Evolutionary conservation across 805 yeast genomes (phyloP).

Genomic region (Kuraishia cidri): DNA sequence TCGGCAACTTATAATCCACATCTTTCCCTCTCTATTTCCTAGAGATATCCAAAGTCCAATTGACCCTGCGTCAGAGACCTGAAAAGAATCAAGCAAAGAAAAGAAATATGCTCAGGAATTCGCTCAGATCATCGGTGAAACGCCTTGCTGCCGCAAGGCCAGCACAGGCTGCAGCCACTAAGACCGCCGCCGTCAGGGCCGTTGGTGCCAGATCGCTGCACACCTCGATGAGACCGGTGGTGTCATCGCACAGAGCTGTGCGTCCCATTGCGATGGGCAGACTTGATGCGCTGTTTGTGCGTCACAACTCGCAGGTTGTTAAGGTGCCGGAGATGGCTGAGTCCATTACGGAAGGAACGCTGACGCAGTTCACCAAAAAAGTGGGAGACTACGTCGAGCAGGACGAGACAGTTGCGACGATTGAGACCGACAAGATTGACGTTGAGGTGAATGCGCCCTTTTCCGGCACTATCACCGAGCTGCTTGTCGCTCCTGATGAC

Average conservation of each 20-base stretch:
- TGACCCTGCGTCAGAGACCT: too few relatives aligned
- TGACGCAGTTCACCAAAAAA: conserved; percentile 53
- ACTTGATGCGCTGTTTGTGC: conserved; percentile 4
- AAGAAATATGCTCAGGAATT: too few relatives aligned
- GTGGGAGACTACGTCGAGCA: conserved; percentile 83
- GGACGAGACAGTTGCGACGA: conserved; percentile 92
- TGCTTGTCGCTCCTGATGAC: conserved; percentile 77
- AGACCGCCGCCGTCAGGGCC: neutral
- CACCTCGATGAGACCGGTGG: conserved; percentile 2
- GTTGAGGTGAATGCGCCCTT: conserved; percentile 95
- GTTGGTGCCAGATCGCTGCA: conserved; percentile 1
- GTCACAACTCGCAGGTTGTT: conserved; percentile 37
- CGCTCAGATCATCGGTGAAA: too few relatives aligned
- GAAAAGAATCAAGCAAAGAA: too few relatives aligned
- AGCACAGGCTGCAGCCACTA: too few relatives aligned
- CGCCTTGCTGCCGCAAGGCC: too few relatives aligned
- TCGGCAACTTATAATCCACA: too few relatives aligned
- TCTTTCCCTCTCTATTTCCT: too few relatives aligned
- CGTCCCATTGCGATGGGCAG: too few relatives aligned
- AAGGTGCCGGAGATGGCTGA: conserved; percentile 99
- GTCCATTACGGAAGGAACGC: conserved; percentile 94
- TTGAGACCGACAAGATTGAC: conserved; percentile 97
- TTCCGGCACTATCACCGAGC: conserved; percentile 80
- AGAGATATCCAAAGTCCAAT: too few relatives aligned
- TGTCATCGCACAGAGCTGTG: neutral